These are phyloP conservation scores for Boeremia exigua DNA, from an alignment of 2,329 filamentous ascomycete species.

Conservation along the genomic window DNA sequence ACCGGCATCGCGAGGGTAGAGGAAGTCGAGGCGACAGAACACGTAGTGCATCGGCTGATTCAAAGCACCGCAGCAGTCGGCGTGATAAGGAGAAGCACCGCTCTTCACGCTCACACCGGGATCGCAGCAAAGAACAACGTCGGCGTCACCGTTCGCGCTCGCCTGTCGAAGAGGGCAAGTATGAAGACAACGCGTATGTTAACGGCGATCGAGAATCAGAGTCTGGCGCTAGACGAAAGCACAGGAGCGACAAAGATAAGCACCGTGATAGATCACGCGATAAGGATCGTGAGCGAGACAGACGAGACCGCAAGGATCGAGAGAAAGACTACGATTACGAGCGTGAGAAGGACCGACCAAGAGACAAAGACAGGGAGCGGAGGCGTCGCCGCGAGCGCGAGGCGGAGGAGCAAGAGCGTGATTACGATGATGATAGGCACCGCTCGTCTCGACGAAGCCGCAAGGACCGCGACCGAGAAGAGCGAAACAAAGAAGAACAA, in stretches of 20 bases:
- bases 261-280: slow-evolving; percentile 39
- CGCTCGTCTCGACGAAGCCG: slow-evolving; percentile 51
- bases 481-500: slow-evolving; percentile 46
- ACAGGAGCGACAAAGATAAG: slow-evolving; percentile 46
- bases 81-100: slow-evolving; percentile 51
- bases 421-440: slow-evolving; percentile 48
- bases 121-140: slow-evolving; percentile 54
- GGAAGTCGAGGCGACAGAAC: slow-evolving; percentile 62
- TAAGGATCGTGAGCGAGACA: slow-evolving; percentile 41
- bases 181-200: slow-evolving; percentile 39
- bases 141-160: slow-evolving; percentile 54
- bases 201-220: slow-evolving; percentile 38
- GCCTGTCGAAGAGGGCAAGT: slow-evolving; percentile 35
- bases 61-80: slow-evolving; percentile 66
- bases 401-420: slow-evolving; percentile 42
- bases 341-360: slow-evolving; percentile 50
- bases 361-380: slow-evolving; percentile 50
- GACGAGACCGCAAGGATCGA: slow-evolving; percentile 57
- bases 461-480: slow-evolving; percentile 51
- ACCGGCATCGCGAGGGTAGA: slow-evolving; percentile 53
- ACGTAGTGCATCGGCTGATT: slow-evolving; percentile 69
- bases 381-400: slow-evolving; percentile 59
- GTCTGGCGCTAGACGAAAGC: slow-evolving; percentile 44
- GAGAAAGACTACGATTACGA: slow-evolving; percentile 54
- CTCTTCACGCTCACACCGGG: slow-evolving; percentile 55